Conservation (phyloP, 1,284 basidiomycete genomes). For the Athelia sp. region DNA sequence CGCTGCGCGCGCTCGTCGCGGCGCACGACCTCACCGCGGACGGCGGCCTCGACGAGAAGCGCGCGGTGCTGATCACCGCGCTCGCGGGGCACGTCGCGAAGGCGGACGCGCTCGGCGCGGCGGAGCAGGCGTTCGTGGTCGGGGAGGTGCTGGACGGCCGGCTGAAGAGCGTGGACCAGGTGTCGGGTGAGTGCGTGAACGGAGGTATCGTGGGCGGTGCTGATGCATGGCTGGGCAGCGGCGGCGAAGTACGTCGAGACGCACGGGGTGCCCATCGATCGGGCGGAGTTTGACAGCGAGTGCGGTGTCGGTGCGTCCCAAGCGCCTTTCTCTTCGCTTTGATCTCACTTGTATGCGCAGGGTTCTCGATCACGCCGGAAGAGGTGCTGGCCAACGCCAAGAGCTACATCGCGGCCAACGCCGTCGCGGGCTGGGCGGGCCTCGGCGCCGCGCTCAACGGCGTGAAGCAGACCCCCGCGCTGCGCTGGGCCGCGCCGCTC, state of each 20-base stretch:
- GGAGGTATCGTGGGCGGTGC: too few relatives aligned
- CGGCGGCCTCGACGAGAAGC: conserved; percentile 73
- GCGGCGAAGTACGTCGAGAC: conserved; percentile 76
- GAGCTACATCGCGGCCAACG: conserved; percentile 53
- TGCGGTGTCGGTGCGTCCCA: conserved; percentile 82
- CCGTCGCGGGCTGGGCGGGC: conserved; percentile 68
- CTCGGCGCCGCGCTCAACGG: conserved; percentile 70
- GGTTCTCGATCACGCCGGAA: conserved; percentile 72
- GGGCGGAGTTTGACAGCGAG: conserved; percentile 71
- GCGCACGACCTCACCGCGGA: conserved; percentile 45
- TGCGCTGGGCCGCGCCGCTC: conserved; percentile 88
- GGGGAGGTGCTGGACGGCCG: conserved; percentile 66
- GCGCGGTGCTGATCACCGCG: conserved; percentile 69
- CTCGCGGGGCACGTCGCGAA: conserved; percentile 67
- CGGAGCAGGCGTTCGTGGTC: conserved; percentile 67
- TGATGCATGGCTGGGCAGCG: conserved; percentile 40
- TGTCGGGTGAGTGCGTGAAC: conserved; percentile 57
- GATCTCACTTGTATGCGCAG: conserved; percentile 34
- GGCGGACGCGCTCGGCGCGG: conserved; percentile 35
- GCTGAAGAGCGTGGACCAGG: conserved; percentile 83
- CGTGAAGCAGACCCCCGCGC: conserved; percentile 61
- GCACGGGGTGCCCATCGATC: conserved; percentile 58
- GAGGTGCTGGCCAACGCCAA: conserved; percentile 63
- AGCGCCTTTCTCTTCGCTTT: background rate
- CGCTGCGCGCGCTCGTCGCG: conserved; percentile 71